Conservation (phyloP, 106 monocot genomes). For the Chionographis japonica region DNA sequence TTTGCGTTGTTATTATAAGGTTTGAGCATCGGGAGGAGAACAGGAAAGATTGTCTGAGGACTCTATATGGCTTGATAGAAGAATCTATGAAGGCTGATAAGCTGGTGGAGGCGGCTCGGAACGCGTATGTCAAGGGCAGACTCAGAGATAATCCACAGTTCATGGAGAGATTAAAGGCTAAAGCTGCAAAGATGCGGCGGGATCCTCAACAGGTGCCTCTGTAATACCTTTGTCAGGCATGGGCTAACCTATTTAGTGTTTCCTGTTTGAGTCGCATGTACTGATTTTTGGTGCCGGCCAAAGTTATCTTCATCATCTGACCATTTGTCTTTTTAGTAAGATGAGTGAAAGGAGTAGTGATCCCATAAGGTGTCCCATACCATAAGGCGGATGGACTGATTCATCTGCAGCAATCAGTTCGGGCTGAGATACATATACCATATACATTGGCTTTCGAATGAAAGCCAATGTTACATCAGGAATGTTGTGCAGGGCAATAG, state of each 20-base stretch:
- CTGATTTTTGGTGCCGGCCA: too few species aligned
- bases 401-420: too few species aligned
- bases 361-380: too few species aligned
- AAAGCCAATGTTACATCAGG: too few species aligned
- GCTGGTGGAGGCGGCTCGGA: slow-evolving; percentile 27
- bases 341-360: too few species aligned
- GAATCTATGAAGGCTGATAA: slow-evolving; percentile 31
- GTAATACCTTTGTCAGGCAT: background rate
- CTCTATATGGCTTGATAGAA: slow-evolving; percentile 34
- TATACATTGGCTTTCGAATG: too few species aligned
- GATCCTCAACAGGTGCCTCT: background rate
- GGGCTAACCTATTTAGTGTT: slow-evolving; percentile 9
- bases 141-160: slow-evolving; percentile 34
- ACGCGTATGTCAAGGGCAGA: slow-evolving; percentile 29
- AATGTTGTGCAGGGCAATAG: too few species aligned
- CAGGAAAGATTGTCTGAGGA: slow-evolving; percentile 51
- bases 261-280: slow-evolving; percentile 1
- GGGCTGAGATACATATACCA: too few species aligned
- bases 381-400: too few species aligned
- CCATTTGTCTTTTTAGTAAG: too few species aligned
- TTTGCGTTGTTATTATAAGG: too few species aligned
- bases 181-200: slow-evolving; percentile 7
- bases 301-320: too few species aligned
- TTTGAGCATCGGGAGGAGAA: slow-evolving; percentile 52
- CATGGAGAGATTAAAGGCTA: slow-evolving; percentile 28